A percentile compares a stretch with the other conserved stretches of the same genome.
Conservation (phyloP, 169 alveolate species). For the Eimeria necatrix region DNA sequence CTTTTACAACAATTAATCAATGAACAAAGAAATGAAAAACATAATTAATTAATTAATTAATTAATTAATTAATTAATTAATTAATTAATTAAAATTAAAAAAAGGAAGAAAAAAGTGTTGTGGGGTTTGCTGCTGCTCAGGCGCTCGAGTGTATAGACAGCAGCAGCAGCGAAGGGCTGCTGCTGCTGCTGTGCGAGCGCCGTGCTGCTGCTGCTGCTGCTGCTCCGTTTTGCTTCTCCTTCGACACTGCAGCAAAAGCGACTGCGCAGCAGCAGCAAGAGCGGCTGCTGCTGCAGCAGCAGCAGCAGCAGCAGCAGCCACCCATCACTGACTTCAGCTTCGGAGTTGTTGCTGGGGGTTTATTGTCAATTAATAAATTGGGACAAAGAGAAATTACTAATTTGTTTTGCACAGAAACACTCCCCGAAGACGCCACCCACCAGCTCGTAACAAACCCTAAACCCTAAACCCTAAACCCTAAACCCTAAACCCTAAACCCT, state of each 20-base stretch:
- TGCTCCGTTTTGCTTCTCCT: not conserved
- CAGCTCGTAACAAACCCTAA: slow-evolving; percentile 15
- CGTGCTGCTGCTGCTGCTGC: not conserved
- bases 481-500: not conserved
- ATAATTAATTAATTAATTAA: no score
- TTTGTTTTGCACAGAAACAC: not conserved
- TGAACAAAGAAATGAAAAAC: no score
- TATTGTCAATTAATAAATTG: not conserved
- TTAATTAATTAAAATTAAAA: not conserved
- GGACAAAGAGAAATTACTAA: not conserved
- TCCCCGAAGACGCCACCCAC: not conserved
- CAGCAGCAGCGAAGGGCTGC: not conserved
- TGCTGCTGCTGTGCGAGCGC: not conserved
- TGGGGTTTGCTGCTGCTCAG: not conserved
- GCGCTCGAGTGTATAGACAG: not conserved
- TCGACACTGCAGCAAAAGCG: not conserved
- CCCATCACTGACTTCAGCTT: not conserved
- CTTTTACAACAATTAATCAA: no score
- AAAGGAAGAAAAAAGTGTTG: not conserved
- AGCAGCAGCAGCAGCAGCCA: slow-evolving; percentile 2
- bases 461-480: slow-evolving; percentile 32
- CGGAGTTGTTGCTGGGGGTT: slow-evolving; percentile 19
- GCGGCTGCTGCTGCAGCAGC: slow-evolving; percentile 17
- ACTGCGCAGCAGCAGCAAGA: not conserved
- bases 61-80: no score